These are phyloP conservation scores for Plasmodium adleri DNA, from an alignment of 169 alveolate species.

Conservation along the genomic window DNA sequence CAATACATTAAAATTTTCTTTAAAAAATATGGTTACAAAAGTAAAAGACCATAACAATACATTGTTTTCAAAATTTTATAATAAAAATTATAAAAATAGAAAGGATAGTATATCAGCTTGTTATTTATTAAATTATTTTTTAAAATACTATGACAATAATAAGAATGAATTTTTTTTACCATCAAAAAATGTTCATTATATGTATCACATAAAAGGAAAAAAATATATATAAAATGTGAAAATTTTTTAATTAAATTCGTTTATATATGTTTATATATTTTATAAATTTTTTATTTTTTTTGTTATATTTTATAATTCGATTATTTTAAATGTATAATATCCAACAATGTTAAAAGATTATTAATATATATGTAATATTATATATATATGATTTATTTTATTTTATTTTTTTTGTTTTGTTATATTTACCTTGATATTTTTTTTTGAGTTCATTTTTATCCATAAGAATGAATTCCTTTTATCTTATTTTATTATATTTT, in stretches of 20 bases:
- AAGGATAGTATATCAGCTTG: constrained; percentile 59
- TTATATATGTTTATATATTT: background rate
- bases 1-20: constrained; percentile 26
- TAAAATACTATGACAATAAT: constrained; percentile 33
- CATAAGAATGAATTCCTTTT: too few species aligned
- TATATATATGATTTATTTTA: too few species aligned
- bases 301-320: too few species aligned
- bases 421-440: too few species aligned
- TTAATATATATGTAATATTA: too few species aligned
- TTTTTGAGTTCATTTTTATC: too few species aligned
- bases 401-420: too few species aligned
- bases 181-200: constrained; percentile 50
- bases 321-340: too few species aligned
- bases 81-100: constrained; percentile 42
- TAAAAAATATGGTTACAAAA: constrained; percentile 68
- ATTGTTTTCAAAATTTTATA: constrained; percentile 63
- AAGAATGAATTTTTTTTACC: constrained; percentile 31
- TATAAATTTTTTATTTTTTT: background rate
- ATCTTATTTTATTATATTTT: too few species aligned
- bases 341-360: too few species aligned
- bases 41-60: constrained; percentile 69
- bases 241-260: background rate
- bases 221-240: background rate
- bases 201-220: constrained; percentile 42
- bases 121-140: constrained; percentile 42